Base-by-base conservation (phyloP, 2,329 filamentous ascomycete genomes). In the Drechslerella dactyloides region DNA sequence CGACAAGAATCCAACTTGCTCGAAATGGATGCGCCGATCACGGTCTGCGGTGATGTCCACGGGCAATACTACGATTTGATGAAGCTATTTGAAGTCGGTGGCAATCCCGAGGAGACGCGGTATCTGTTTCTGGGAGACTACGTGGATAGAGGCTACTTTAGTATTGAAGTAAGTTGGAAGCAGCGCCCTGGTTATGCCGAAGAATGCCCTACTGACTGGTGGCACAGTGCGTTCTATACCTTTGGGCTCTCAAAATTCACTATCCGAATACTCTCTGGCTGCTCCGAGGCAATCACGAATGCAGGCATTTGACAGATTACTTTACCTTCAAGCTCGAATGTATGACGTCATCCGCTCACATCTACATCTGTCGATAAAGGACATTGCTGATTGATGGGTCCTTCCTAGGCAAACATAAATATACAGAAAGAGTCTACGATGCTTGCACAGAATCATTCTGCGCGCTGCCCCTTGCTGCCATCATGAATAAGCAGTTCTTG, bases 401-500 rank as follows among this genome's bases (percentile, higher is more conserved):
- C 23, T 50, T 35, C 19, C 2, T 62, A 77, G 76, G 76, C 72
- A 97, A 96, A 83, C 94, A 99, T 86, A 99, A 99, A 81, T 99
- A 99, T 82, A 96, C 91, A 35, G 94, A 97, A 82, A 86, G 86
- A 74, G 86, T 99, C 70, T 99, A 99, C 80, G 93, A 99, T 78
- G 93, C 94, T 65, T 97, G 94, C 82, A 96, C 97, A 87, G 93
- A 99, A 75, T 96, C 94, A 0, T 99, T 99, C 85, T 99, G 94
- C 82, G 85, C 89, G 74, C 83, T 99, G 74, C 94, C 94, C 30
- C 84, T 99, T 76, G 94, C 94, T 65, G 94, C 94, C 27, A 89
- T 99, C 76, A 99, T 99, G 94, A 99, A 99, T 86, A 99, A 99
- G 84, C 94, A 99, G 81, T 99, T 99, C 81, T 83, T 99, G 76